Conservation (phyloP, 345 rosid species). For the Balakata baccata region DNA sequence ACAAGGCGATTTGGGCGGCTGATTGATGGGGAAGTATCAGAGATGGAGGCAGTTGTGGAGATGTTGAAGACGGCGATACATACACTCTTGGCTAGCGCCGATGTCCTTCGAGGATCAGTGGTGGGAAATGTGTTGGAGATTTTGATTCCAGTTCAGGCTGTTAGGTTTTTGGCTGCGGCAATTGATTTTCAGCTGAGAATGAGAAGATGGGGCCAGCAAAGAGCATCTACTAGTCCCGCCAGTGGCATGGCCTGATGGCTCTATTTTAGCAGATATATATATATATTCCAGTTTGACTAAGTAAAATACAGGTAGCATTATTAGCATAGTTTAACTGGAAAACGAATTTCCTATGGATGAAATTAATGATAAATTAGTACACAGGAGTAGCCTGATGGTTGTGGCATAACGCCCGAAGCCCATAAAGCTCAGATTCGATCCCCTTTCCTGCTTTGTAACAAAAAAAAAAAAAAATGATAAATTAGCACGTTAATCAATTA, state of each 20-base stretch:
- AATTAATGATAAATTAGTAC: no score
- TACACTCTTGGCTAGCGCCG: slow-evolving; percentile 29
- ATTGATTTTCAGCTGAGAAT: slow-evolving; percentile 29
- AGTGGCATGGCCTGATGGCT: neutral
- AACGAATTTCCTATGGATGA: no score
- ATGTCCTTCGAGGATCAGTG: slow-evolving; percentile 23
- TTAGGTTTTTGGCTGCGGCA: slow-evolving; percentile 30
- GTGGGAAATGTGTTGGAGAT: slow-evolving; percentile 23
- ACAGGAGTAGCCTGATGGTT: no score
- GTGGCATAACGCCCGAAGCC: no score
- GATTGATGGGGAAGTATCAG: slow-evolving; percentile 17
- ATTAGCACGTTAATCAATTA: no score
- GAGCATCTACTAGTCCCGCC: neutral
- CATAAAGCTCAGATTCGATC: no score
- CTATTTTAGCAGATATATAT: no score
- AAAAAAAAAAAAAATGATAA: no score
- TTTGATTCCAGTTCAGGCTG: slow-evolving; percentile 30
- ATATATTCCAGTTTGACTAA: no score
- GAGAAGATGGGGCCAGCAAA: slow-evolving; percentile 23
- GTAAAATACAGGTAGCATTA: no score
- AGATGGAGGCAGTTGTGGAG: slow-evolving; percentile 26
- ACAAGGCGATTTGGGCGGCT: slow-evolving; percentile 17
- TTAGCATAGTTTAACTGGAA: no score
- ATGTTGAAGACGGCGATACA: slow-evolving; percentile 22
- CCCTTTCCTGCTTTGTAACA: no score